phyloP scores from a whole-genome alignment of 768 basidiomycete species.

The Lactarius deliciosus region DNA sequence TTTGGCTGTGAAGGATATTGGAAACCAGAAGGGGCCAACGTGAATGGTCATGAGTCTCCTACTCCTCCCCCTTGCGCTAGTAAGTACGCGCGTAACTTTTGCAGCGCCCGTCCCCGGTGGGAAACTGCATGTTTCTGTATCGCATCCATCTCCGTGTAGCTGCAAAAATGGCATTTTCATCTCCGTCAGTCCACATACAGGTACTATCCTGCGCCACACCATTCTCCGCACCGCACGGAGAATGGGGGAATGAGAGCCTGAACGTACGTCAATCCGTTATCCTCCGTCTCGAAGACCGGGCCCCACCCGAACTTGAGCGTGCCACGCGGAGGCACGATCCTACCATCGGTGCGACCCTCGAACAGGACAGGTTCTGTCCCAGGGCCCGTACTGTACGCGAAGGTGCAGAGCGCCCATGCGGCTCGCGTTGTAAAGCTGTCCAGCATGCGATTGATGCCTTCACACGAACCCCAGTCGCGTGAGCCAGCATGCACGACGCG shows the following conservation, averaged over 20 bases:
- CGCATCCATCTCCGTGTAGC: slow-evolving; percentile 68
- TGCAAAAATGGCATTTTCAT: slow-evolving; percentile 30
- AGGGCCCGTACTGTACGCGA: slow-evolving; percentile 89
- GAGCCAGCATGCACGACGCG: not conserved
- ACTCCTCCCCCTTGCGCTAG: slow-evolving; percentile 20
- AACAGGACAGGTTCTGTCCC: slow-evolving; percentile 74
- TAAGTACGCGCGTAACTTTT: slow-evolving; percentile 51
- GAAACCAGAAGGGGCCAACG: not conserved
- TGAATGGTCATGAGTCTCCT: not conserved
- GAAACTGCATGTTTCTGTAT: slow-evolving; percentile 64
- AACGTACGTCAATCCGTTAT: slow-evolving; percentile 73
- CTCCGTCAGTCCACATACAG: not conserved
- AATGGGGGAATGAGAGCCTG: not conserved
- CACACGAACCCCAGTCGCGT: not conserved
- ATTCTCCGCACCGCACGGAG: not conserved
- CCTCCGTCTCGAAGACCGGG: slow-evolving; percentile 76
- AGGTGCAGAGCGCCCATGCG: slow-evolving; percentile 93
- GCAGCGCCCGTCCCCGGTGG: slow-evolving; percentile 64
- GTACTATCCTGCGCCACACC: not conserved
- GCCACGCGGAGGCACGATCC: slow-evolving; percentile 85
- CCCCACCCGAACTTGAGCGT: slow-evolving; percentile 87
- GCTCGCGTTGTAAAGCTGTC: slow-evolving; percentile 70
- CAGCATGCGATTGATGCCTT: slow-evolving; percentile 81
- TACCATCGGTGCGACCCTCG: slow-evolving; percentile 86
- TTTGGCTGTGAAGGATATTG: not conserved